These are phyloP conservation scores for Aureobasidium mangrovei DNA, from an alignment of 2,329 filamentous ascomycete genomes.

Conservation along the genomic window DNA sequence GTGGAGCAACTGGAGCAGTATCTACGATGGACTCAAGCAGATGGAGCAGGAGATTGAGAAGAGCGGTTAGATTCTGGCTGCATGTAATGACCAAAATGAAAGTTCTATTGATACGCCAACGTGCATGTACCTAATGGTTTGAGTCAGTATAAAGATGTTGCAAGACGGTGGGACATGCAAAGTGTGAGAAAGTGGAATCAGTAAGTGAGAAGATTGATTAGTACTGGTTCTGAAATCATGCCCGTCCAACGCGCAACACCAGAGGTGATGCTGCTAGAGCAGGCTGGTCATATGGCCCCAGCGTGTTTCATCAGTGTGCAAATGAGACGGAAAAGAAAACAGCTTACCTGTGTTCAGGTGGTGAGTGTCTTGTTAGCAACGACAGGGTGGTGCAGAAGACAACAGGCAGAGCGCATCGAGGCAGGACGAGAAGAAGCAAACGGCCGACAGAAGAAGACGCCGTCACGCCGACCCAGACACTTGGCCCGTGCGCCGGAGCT, in stretches of 20 bases:
- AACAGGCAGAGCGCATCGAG: background rate
- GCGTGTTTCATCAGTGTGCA: constrained; percentile 16
- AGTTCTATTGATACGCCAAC: background rate
- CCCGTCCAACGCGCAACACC: constrained; percentile 13
- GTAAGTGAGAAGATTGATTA: constrained; percentile 16
- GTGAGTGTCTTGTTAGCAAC: background rate
- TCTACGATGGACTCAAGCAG: constrained; percentile 37
- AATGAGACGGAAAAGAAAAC: background rate
- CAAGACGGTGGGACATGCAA: too few relatives aligned
- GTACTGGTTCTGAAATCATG: constrained; percentile 17
- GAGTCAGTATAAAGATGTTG: too few relatives aligned
- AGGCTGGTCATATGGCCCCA: constrained; percentile 18
- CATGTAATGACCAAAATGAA: background rate
- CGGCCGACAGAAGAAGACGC: background rate
- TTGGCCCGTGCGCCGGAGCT: background rate
- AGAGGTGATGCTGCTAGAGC: constrained; percentile 8
- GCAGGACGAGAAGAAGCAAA: background rate
- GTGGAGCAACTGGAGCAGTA: constrained; percentile 46
- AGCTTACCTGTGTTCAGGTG: background rate
- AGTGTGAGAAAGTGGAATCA: background rate
- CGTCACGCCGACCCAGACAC: background rate
- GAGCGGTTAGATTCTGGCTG: constrained; percentile 5
- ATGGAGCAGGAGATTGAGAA: constrained; percentile 29
- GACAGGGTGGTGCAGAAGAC: background rate
- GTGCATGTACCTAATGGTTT: background rate